Base-by-base conservation (phyloP, 2,329 filamentous ascomycete species). In the Phialemonium atrogriseum region DNA sequence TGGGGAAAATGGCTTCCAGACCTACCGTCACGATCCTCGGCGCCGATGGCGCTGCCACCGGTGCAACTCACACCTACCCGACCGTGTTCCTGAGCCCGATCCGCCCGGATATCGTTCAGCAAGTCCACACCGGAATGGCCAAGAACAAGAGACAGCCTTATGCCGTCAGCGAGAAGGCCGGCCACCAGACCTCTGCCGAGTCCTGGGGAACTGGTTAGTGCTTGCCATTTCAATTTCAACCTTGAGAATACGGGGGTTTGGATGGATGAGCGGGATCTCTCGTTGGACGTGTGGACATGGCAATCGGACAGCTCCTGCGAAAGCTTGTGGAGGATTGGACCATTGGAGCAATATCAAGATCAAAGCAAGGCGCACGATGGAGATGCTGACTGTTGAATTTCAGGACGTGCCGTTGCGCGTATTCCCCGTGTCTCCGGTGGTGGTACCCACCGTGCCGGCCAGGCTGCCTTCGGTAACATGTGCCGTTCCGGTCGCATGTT, bases 61-160 rank as follows among this genome's bases (percentile, higher is more conserved):
- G 84, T 64, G 77, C 82, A 65, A 89, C 88, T 61, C 79, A 88
- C 68, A 77, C 91, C 64, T 80, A 96, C 56, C 91, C 93, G 61
- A 80, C 86, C 69, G 89, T 98, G 73, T 98, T 98, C 84, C 79
- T 78, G 68, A 78, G 84, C 55, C 91, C 91, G 54, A 96, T 98
- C 77, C 89, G 91, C 66, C 84, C 88, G 59, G 91, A 98, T 72
- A 94, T 98, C 64, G 91, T 98, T 63, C 89, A 96, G 79, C 83
- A 88, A 68, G 83, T 96, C 58, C 91, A 98, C 82, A 94, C 86
- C 59, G 91, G 91, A 60, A 93, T 98, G 77, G 89, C 89, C 65
- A 98, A 98, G 86, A 98, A 98, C 82, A 95, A 94, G 82, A 84
- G 91, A 66, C 91, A 98, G 73, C 88, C 91, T 54, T 98, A 98